phyloP scores from a whole-genome alignment of 2,329 filamentous ascomycete genomes.

The Clonostachys rosea region DNA sequence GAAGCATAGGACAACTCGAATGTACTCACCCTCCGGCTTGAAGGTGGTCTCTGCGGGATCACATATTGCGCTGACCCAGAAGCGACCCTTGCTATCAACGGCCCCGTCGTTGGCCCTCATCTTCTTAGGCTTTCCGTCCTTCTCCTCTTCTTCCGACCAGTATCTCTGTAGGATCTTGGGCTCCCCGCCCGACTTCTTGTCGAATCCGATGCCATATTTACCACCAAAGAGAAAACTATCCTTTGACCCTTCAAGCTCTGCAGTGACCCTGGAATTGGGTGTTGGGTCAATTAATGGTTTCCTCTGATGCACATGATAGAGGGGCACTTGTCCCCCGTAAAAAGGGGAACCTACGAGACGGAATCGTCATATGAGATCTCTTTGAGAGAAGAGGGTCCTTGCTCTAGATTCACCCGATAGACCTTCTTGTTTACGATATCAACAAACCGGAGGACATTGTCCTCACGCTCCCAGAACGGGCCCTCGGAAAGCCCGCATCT shows the following conservation, averaged over 20 bases:
- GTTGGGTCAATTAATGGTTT: background rate
- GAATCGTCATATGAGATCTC: conserved; percentile 6
- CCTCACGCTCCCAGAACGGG: conserved; percentile 6
- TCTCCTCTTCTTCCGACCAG: conserved; percentile 6
- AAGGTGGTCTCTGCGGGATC: conserved; percentile 6
- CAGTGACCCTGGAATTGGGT: conserved; percentile 5
- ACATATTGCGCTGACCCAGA: conserved; percentile 8
- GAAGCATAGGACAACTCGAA: background rate
- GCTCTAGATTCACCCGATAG: conserved; percentile 6
- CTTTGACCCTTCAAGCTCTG: conserved; percentile 3
- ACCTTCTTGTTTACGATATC: conserved; percentile 7
- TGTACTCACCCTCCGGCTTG: conserved; percentile 5
- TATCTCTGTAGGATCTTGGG: conserved; percentile 1
- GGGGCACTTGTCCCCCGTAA: too few species aligned
- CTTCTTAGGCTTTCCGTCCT: conserved; percentile 3
- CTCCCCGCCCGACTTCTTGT: conserved; percentile 4
- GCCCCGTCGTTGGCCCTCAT: conserved; percentile 10
- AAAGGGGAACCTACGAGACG: conserved; percentile 4
- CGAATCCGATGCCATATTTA: conserved; percentile 8
- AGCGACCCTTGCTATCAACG: conserved; percentile 8
- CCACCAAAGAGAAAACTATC: conserved; percentile 9
- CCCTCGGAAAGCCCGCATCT: conserved; percentile 8
- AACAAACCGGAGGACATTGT: conserved; percentile 10
- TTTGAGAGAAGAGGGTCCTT: conserved; percentile 6
- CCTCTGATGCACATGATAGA: background rate